phyloP scores from a whole-genome alignment of 345 rosid species.

The Mangifera indica region DNA sequence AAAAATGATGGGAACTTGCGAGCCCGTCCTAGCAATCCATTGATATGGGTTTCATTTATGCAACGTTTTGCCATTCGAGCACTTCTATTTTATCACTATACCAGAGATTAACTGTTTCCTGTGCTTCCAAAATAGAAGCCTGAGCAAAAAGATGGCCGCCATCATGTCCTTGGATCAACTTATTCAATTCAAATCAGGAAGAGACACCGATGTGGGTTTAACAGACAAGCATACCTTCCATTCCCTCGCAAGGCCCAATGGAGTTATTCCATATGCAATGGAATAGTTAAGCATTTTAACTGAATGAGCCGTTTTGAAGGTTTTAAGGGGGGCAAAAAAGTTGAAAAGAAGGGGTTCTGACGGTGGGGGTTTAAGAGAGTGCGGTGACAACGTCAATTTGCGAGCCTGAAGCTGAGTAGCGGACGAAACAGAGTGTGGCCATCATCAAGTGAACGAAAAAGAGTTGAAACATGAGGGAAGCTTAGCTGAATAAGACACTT shows the following conservation, averaged over 20 bases:
- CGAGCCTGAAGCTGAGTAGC: constrained; percentile 15
- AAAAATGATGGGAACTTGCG: constrained; percentile 54
- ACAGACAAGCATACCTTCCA: constrained; percentile 67
- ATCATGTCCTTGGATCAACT: constrained; percentile 11
- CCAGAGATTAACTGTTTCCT: constrained; percentile 80
- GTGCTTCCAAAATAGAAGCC: constrained; percentile 84
- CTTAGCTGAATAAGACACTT: constrained; percentile 26
- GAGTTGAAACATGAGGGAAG: neutral
- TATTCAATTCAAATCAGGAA: constrained; percentile 8
- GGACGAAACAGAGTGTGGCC: constrained; percentile 15
- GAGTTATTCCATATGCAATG: constrained; percentile 94
- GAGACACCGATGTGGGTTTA: constrained; percentile 7
- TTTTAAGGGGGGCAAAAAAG: constrained; percentile 16
- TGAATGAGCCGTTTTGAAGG: constrained; percentile 18
- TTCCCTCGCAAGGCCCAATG: constrained; percentile 79
- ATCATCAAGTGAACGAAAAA: constrained; percentile 7
- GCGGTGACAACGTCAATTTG: neutral
- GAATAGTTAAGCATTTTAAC: constrained; percentile 98
- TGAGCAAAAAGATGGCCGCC: constrained; percentile 25
- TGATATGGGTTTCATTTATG: constrained; percentile 54
- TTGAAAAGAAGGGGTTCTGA: constrained; percentile 4
- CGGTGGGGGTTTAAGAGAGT: constrained; percentile 1
- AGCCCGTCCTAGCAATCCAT: constrained; percentile 68
- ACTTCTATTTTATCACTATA: constrained; percentile 89
- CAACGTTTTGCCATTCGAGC: constrained; percentile 74